Evolutionary conservation across 345 rosid genomes (phyloP), one percentile per base, ranked within the genome.

Genomic region (Nephelium lappaceum): DNA sequence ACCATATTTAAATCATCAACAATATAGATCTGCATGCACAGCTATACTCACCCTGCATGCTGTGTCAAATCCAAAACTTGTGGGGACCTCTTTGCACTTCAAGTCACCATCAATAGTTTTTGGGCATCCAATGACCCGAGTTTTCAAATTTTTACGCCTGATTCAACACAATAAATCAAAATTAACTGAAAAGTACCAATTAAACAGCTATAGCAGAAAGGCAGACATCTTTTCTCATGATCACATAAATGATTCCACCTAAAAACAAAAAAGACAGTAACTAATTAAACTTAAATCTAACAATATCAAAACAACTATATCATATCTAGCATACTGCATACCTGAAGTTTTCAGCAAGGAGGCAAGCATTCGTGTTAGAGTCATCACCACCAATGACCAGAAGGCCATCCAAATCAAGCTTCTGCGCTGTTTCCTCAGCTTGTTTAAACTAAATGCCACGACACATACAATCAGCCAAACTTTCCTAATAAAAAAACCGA

Each of bases 91-190:
- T 84, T 97, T 92, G 91, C 91, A 89, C 86, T 94, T 97, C 88
- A 97, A 87, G 85, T 97, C 99, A 82, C 99, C 99, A 85, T 97
- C 98, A 74, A 97, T 97, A 57, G 99, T 96, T 85, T 96, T 96
- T 55, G 99, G 99, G 92, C 99, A 96, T 24, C 99, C 99, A 85
- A 96, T 90, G 70, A 97, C 99, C 25, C 79, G 82, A 66, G 98
- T 84, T 86, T 94, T 96, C 88, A 96, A 15, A 70, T 94, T 93
- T 85, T 94, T 94, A 78, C 81, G 67, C 93, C 98, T 96, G 82
- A 72, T 78, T 8, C 77, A 69, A 69, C 51, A 71, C 19, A 73
- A 51, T 36, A 64, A 31, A 77, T 64, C 43, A 23, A 39, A 64
- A 71, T 39, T 57, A 42, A 19, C 63, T 38, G n/a, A 21, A 11